Conservation (phyloP, 306 rosid genomes). For the Quercus variabilis region DNA sequence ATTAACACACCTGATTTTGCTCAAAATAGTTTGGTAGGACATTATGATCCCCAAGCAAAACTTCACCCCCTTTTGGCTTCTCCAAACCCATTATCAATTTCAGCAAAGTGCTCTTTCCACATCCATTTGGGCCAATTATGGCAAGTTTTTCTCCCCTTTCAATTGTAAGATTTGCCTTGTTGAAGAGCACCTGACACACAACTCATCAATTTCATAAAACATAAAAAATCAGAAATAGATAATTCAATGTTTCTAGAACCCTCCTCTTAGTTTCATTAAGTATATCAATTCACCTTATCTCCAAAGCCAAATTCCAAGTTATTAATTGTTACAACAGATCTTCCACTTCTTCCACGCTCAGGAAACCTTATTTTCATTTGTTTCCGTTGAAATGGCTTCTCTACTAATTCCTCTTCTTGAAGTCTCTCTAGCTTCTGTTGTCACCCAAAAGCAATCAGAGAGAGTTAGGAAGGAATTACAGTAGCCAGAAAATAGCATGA, state of each 20-base stretch:
- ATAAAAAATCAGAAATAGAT: neutral
- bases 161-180: slow-evolving; percentile 79
- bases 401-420: slow-evolving; percentile 77
- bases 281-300: slow-evolving; percentile 56
- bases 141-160: slow-evolving; percentile 96
- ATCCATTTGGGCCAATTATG: slow-evolving; percentile 95
- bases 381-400: slow-evolving; percentile 91
- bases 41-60: slow-evolving; percentile 88
- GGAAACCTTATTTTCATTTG: slow-evolving; percentile 98
- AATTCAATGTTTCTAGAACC: neutral
- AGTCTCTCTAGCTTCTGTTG: slow-evolving; percentile 94
- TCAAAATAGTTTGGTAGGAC: slow-evolving; percentile 95
- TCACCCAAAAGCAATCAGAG: slow-evolving; percentile 25
- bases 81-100: slow-evolving; percentile 87
- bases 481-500: slow-evolving; percentile 11
- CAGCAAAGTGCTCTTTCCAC: slow-evolving; percentile 97
- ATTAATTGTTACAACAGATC: slow-evolving; percentile 61
- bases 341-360: slow-evolving; percentile 91
- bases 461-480: slow-evolving; percentile 17
- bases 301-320: slow-evolving; percentile 81
- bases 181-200: slow-evolving; percentile 64
- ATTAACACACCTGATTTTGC: slow-evolving; percentile 81
- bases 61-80: slow-evolving; percentile 76
- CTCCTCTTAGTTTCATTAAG: slow-evolving; percentile 5
- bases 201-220: slow-evolving; percentile 19